These are phyloP conservation scores for Rhinocladiella similis DNA, from an alignment of 2,329 filamentous ascomycete genomes.

Conservation along the genomic window DNA sequence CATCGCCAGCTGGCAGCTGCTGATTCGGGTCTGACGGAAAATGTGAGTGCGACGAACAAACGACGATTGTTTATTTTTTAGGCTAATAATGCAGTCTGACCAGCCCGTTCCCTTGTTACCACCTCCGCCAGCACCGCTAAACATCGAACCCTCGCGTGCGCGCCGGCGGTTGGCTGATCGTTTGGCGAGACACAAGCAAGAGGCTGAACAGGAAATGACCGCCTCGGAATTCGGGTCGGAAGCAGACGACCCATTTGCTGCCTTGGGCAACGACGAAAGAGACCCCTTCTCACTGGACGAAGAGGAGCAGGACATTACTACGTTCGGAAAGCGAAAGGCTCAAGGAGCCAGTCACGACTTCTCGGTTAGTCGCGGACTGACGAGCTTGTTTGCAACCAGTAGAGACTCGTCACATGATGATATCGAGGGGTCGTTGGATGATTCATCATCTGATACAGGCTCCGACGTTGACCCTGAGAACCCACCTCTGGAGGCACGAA, in stretches of 20 bases:
- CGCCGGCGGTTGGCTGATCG: slow-evolving; percentile 87
- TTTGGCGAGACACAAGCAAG: slow-evolving; percentile 68
- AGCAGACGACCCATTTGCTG: slow-evolving; percentile 30
- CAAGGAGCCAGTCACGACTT: slow-evolving; percentile 34
- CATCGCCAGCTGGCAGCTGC: slow-evolving; percentile 22
- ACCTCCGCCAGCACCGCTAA: slow-evolving; percentile 73
- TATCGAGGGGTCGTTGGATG: slow-evolving; percentile 30
- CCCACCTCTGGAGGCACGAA: slow-evolving; percentile 34
- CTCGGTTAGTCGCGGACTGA: slow-evolving; percentile 29
- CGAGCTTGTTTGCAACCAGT: slow-evolving; percentile 27
- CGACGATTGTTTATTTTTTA: slow-evolving; percentile 50
- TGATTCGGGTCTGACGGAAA: slow-evolving; percentile 49
- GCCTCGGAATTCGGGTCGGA: slow-evolving; percentile 33
- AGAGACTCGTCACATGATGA: slow-evolving; percentile 16
- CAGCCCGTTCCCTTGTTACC: slow-evolving; percentile 45
- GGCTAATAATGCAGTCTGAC: slow-evolving; percentile 35
- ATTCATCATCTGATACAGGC: slow-evolving; percentile 28
- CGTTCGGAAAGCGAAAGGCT: slow-evolving; percentile 27
- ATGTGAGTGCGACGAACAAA: slow-evolving; percentile 59
- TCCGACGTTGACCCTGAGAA: slow-evolving; percentile 26
- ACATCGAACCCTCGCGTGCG: slow-evolving; percentile 82
- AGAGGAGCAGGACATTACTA: slow-evolving; percentile 32
- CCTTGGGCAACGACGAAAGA: slow-evolving; percentile 41
- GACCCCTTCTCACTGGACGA: slow-evolving; percentile 31
- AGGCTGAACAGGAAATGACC: slow-evolving; percentile 35